Conservation (phyloP, 2,329 filamentous ascomycete species). For the Colletotrichum lini region DNA sequence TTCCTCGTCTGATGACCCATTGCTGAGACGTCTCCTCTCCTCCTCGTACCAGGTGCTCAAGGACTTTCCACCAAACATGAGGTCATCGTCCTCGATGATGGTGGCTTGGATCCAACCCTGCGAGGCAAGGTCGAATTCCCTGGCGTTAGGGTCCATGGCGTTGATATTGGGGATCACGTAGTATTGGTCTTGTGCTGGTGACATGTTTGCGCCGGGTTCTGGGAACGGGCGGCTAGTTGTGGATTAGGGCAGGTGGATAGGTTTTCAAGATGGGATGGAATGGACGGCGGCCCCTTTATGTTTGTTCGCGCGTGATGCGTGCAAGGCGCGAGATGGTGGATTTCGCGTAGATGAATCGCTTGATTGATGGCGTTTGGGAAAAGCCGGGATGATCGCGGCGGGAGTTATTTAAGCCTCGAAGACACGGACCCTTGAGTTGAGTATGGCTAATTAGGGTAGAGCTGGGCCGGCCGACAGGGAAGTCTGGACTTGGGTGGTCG, state of each 20-base stretch:
- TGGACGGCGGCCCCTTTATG: constrained; percentile 30
- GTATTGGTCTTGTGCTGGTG: constrained; percentile 42
- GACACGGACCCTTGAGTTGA: constrained; percentile 25
- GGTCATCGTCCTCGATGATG: constrained; percentile 72
- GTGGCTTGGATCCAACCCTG: constrained; percentile 67
- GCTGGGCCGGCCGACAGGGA: constrained; percentile 27
- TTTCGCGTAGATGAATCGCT: constrained; percentile 31
- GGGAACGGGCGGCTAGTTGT: constrained; percentile 21
- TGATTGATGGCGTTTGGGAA: constrained; percentile 33
- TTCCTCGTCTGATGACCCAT: constrained; percentile 56
- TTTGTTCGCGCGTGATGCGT: constrained; percentile 17
- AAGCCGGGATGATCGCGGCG: constrained; percentile 33
- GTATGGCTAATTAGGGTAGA: neutral
- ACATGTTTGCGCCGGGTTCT: constrained; percentile 32
- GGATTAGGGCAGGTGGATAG: constrained; percentile 1
- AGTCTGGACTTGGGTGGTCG: constrained; percentile 35
- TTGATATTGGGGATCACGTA: constrained; percentile 53
- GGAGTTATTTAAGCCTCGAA: constrained; percentile 33
- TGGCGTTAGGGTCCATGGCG: constrained; percentile 51
- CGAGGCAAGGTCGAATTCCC: constrained; percentile 52
- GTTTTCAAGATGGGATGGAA: constrained; percentile 29
- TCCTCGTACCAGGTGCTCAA: constrained; percentile 74
- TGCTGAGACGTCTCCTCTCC: constrained; percentile 63
- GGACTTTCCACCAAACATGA: constrained; percentile 73
- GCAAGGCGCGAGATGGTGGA: constrained; percentile 26